phyloP scores from a whole-genome alignment of 371 early-diverging fungal species.

The Mortierella sp. region DNA sequence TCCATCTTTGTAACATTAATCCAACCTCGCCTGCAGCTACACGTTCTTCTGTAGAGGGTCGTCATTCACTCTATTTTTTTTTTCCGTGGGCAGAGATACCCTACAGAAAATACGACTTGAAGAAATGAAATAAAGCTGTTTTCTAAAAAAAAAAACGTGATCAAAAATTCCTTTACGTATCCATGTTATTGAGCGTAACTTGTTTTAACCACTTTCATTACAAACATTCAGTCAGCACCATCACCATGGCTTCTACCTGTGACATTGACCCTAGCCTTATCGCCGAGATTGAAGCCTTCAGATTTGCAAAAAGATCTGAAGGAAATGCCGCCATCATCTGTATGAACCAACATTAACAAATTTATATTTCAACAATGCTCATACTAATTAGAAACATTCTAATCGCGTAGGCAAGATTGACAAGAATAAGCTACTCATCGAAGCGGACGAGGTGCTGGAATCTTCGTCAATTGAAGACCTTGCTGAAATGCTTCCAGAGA shows the following conservation, averaged over 20 bases:
- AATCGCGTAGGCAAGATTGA: slow-evolving; percentile 68
- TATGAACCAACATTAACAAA: slow-evolving; percentile 42
- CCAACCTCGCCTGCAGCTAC: slow-evolving; percentile 14
- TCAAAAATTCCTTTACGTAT: slow-evolving; percentile 4
- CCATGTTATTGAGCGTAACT: background rate
- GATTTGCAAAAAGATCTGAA: slow-evolving; percentile 66
- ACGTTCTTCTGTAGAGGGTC: background rate
- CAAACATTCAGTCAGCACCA: too few relatives aligned
- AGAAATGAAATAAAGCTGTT: slow-evolving; percentile 3
- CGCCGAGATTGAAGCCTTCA: slow-evolving; percentile 68
- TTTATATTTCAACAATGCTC: background rate
- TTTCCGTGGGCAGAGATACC: slow-evolving; percentile 2
- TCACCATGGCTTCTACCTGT: slow-evolving; percentile 61
- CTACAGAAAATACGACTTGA: slow-evolving; percentile 1
- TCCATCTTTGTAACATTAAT: slow-evolving; percentile 50
- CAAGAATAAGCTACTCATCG: slow-evolving; percentile 62
- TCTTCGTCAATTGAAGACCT: slow-evolving; percentile 69
- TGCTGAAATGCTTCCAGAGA: slow-evolving; percentile 74
- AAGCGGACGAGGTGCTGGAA: slow-evolving; percentile 67
- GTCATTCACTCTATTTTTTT: slow-evolving; percentile 2
- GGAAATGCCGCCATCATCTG: slow-evolving; percentile 73
- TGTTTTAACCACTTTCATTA: too few relatives aligned
- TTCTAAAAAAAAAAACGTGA: background rate
- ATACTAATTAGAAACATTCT: slow-evolving; percentile 6
- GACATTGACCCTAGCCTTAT: slow-evolving; percentile 69